Evolutionary conservation across 75 land plant genomes (phyloP).

Genomic region (Sequoia sempervirens): DNA sequence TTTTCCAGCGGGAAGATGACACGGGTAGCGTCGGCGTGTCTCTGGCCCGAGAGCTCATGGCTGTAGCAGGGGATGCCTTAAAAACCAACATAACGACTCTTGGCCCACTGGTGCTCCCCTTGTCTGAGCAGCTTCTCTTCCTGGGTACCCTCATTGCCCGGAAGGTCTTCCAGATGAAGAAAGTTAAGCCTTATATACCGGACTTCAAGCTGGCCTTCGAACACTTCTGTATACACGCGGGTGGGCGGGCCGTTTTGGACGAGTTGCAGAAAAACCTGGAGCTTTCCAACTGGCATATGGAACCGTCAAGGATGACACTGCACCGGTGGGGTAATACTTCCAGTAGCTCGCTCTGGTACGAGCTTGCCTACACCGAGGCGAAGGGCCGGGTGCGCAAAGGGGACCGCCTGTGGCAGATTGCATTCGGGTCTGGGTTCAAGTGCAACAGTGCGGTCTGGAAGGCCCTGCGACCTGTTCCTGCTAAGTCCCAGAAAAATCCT

Average conservation of each 20-base stretch:
- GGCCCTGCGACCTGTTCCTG: neutral
- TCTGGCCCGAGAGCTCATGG: conserved; percentile 35
- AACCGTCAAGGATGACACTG: conserved; percentile 32
- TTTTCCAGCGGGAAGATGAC: conserved; percentile 31
- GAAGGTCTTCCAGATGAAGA: conserved; percentile 26
- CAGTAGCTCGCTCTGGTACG: conserved; percentile 35
- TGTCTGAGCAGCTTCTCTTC: conserved; percentile 43
- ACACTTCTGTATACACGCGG: conserved; percentile 40
- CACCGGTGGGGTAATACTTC: conserved; percentile 36
- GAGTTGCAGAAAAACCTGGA: conserved; percentile 29
- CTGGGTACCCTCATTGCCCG: conserved; percentile 27
- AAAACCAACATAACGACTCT: conserved; percentile 46
- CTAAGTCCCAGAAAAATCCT: neutral
- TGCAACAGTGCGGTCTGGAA: conserved; percentile 27
- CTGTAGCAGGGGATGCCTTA: conserved; percentile 36
- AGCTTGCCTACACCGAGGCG: conserved; percentile 31
- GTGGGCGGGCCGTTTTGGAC: conserved; percentile 28
- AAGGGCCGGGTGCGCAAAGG: conserved; percentile 20
- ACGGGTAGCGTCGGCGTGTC: conserved; percentile 18
- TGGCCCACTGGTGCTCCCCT: conserved; percentile 40
- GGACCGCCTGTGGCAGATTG: conserved; percentile 36
- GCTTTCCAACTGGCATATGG: conserved; percentile 32
- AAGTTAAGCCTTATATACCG: conserved; percentile 32
- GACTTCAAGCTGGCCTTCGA: conserved; percentile 40
- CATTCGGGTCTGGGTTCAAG: conserved; percentile 30